Base-by-base conservation (phyloP, 495 filamentous ascomycete species). In the Penicillium atrosanguineum region DNA sequence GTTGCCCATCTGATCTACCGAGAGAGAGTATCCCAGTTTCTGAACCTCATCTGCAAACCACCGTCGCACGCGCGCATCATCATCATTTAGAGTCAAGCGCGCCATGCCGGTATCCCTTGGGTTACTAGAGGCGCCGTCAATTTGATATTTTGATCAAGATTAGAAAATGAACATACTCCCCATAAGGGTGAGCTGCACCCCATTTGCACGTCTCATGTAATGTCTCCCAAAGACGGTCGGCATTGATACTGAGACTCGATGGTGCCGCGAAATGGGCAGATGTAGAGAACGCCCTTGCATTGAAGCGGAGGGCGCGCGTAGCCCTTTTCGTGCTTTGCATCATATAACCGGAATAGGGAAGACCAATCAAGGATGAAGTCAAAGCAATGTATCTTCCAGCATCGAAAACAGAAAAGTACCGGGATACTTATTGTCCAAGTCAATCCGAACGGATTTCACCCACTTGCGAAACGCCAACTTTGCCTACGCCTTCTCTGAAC, bases 21-120 rank as follows among this genome's bases (percentile, higher is more conserved):
- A 72, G 4, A 81, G 71, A n/a, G 73, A 63, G 64, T 86, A 90
- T 8, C 84, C 86, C 6, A 90, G 63, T 11, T 74, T 73, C 59
- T 75, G 55, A 0, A 83, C 83, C 21, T 84, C 83, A 7, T 77
- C 58, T 7, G 83, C 78, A 55, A 92, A 88, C 87, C 87, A 92
- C 54, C 84, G 79, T 38, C 87, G 82, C 7, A 78, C 87, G 50
- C 75, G 59, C 51, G 85, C 85, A 68, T 91, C 88, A 25, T 80
- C 71, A 61, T 89, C 83, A 14, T 79, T 82, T 28, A 90, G 71
- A 9, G 87, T 74, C 4, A 90, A 77, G 34, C 74, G 78, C n/a
- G 73, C 77, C 82, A 86, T 84, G 31, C 83, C 83, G 18, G 76
- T 81, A 14, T 86, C 79, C 0, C 50, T 60, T 16, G 55, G 26